Conservation (phyloP, 495 filamentous ascomycete species). For the Penicillium turbatum region DNA sequence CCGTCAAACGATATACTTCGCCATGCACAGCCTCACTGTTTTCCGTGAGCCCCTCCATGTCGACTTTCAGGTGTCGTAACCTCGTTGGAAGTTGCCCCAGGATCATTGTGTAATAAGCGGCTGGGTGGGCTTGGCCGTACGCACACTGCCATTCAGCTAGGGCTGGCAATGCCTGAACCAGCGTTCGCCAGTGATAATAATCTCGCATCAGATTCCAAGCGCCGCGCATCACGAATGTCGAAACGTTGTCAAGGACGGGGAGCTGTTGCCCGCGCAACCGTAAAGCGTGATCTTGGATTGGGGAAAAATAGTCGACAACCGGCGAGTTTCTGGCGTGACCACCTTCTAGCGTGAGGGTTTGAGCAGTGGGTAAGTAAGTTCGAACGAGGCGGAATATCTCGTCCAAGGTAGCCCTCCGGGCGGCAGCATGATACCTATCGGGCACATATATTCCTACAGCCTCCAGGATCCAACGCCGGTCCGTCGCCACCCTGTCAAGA, state of each 20-base stretch:
- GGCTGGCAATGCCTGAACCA: slow-evolving; percentile 57
- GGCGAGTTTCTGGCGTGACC: slow-evolving; percentile 70
- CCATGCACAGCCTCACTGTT: slow-evolving; percentile 44
- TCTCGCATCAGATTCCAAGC: slow-evolving; percentile 72
- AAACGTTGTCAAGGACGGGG: slow-evolving; percentile 41
- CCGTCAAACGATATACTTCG: not conserved
- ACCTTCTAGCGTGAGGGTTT: slow-evolving; percentile 66
- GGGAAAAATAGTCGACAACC: slow-evolving; percentile 53
- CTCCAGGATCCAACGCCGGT: not conserved
- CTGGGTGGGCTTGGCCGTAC: slow-evolving; percentile 64
- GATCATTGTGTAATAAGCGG: slow-evolving; percentile 63
- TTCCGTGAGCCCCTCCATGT: slow-evolving; percentile 62
- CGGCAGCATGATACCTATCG: slow-evolving; percentile 33
- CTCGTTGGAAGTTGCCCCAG: slow-evolving; percentile 48
- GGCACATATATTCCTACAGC: not conserved
- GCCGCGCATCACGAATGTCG: slow-evolving; percentile 64
- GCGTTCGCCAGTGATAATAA: slow-evolving; percentile 56
- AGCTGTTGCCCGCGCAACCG: too few species aligned
- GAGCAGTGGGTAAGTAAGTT: slow-evolving; percentile 53
- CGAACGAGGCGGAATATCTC: slow-evolving; percentile 61
- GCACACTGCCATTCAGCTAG: slow-evolving; percentile 67
- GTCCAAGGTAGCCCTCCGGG: slow-evolving; percentile 62
- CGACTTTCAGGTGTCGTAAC: slow-evolving; percentile 59
- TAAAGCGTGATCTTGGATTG: slow-evolving; percentile 13
- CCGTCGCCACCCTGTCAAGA: not conserved